Evolutionary conservation across 345 rosid species (phyloP), one percentile per base, ranked within the genome.

Genomic region (Lepidium aucheri): DNA sequence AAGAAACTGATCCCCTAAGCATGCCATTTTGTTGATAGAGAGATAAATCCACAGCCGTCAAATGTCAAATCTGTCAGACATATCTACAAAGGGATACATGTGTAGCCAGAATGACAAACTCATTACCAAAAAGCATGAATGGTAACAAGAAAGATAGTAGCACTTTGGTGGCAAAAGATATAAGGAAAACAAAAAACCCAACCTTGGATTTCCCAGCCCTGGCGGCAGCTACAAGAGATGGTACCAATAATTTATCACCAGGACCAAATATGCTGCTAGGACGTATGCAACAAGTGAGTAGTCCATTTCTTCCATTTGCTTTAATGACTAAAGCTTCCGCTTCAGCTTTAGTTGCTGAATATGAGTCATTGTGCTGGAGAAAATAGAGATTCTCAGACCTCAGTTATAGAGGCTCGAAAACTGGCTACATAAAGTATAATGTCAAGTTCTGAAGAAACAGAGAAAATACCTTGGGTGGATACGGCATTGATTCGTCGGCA

Each of bases 251-350:
- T 80, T 60, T 84, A 82, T 93, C 97, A 55, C 98, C 98, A 28
- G 98, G 97, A 44, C 98, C 97, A 68, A 93, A 93, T 67, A 93
- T 88, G 57, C 92, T 70, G 60, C 98, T 93, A 9, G 98, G 98
- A 36, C 98, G 96, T 61, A 93, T 79, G 63, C 92, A 82, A 80
- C 97, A 93, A 20, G 98, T 93, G 33, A 93, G 78, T 18, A 93
- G 89, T 56, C 97, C 98, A 44, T 79, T 74, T 24, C 53, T 74
- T 52, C 92, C 89, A 68, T 90, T 88, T 1, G 97, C 84, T 74
- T 85, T 85, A 33, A 90, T 52, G 14, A 90, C 62, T 60, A 84
- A 73, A 60, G 82, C 82, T 81, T 93, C 97, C 9, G 83, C 98
- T 80, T 88, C 89, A 67, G 97, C 83, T 81, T 93, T 93, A 44